Percentiles rank a stretch among this genome's conserved stretches.
These are phyloP conservation scores for Penicillium sp. DNA, from an alignment of 2,329 filamentous ascomycete genomes.

Conservation along the genomic window DNA sequence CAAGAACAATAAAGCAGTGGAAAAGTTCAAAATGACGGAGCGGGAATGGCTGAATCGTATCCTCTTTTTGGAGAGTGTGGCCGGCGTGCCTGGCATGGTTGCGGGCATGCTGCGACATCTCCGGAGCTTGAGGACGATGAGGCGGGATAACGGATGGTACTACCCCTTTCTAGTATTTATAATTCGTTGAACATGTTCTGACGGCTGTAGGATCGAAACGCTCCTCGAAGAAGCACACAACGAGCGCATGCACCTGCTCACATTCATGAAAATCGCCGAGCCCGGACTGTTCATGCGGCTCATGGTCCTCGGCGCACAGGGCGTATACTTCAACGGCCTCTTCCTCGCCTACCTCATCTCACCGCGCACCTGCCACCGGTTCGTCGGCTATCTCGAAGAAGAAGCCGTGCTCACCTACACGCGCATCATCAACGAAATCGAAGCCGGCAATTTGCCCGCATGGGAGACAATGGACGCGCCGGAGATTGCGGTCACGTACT, in stretches of 20 bases:
- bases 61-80: constrained; percentile 90
- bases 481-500: constrained; percentile 86
- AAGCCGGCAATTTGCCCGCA: constrained; percentile 74
- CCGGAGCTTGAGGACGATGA: constrained; percentile 75
- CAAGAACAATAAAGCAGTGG: constrained; percentile 47
- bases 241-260: constrained; percentile 88
- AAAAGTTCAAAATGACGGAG: constrained; percentile 69
- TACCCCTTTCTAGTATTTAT: no score
- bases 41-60: constrained; percentile 86
- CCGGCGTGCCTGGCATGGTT: constrained; percentile 95
- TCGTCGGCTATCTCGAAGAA: constrained; percentile 95
- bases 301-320: constrained; percentile 88
- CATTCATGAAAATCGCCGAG: constrained; percentile 86
- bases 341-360: constrained; percentile 86
- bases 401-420: constrained; percentile 96
- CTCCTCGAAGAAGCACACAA: constrained; percentile 88
- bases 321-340: constrained; percentile 93
- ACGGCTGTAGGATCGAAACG: constrained; percentile 84
- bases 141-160: constrained; percentile 85
- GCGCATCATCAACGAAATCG: constrained; percentile 79
- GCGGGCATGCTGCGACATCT: constrained; percentile 91
- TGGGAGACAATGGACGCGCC: constrained; percentile 79
- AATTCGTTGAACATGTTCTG: no score
- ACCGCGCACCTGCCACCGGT: constrained; percentile 84
- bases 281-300: constrained; percentile 86